phyloP scores from a whole-genome alignment of 129 eudicot species.

The Helianthus annuus region HanXRQr2.0-SUNRISE NC_035449.2:194288377-194288876 shows the following conservation, averaged over 20 bases:
- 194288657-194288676: conserved; percentile 81
- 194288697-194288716: conserved; percentile 33
- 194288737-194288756: conserved; percentile 24
- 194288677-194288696: conserved; percentile 56
- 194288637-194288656: conserved; percentile 40
- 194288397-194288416: no score
- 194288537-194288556: background rate
- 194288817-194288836: background rate
- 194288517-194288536: conserved; percentile 75
- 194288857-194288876: background rate
- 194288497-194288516: conserved; percentile 99
- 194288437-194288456: background rate
- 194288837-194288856: background rate
- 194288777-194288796: background rate
- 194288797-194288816: background rate
- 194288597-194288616: conserved; percentile 35
- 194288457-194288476: conserved; percentile 52
- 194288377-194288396: no score
- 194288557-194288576: background rate
- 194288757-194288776: conserved; percentile 41
- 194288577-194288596: background rate
- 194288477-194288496: conserved; percentile 99
- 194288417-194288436: no score
- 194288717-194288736: background rate
- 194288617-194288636: conserved; percentile 25